Evolutionary conservation across 2,329 filamentous ascomycete species (phyloP), one percentile per base, ranked within the genome.

Genomic region (Xylaria sp.): DNA sequence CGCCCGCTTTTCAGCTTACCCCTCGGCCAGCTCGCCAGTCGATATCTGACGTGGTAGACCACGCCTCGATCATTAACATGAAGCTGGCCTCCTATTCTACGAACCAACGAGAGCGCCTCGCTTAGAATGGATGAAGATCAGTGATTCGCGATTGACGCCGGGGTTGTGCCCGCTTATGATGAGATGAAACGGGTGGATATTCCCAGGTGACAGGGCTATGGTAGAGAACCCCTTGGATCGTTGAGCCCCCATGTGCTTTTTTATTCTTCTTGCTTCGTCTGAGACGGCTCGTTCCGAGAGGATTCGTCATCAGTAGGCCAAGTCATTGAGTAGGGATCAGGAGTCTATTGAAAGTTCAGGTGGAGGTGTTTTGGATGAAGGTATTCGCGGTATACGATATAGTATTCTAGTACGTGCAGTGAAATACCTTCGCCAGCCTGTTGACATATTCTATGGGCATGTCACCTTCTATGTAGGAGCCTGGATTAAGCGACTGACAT

Each of bases 121-220:
- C 64, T 52, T 69, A 48, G 44, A 28, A 41, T 50, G 25, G 48
- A 39, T 32, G 23, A 39, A 54, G 54, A 51, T 65, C 55, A 37
- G 32, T 54, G 62, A 66, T 69, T 55, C 34, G 51, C 18, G 60
- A 70, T 68, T 64, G 39, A 64, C 32, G 56, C 69, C 67, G 64
- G 73, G 69, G 41, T 39, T 8, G 52, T 56, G 74, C 23, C 70
- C 70, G 32, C 56, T 62, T 66, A 54, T 32, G 66, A 65, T 66
- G 46, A 64, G 59, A 71, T 66, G 63, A 69, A 66, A 69, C 66
- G 32, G 54, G 41, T 58, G 61, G 68, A 39, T 63, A 58, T 59
- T 4, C 57, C 39, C 41, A 23, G 52, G 23, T 34, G 57, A 59
- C 50, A 65, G 41, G 55, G 57, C 39, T 23, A 13, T 4, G n/a